Base-by-base conservation (phyloP, 1,139 yeast species). In the Zygoascus meyerae region DNA sequence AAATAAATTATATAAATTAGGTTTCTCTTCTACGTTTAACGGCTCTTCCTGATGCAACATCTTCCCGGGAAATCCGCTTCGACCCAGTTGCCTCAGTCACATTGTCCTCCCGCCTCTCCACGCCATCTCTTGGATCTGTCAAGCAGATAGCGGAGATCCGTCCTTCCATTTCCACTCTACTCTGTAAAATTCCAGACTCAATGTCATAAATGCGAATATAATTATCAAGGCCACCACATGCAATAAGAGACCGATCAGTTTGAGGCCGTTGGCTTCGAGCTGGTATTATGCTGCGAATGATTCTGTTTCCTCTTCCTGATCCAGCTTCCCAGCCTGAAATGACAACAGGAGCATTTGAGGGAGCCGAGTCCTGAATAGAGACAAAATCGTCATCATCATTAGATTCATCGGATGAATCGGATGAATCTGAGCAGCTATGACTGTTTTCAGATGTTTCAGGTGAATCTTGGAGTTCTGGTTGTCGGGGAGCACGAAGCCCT, bases 141-240 rank as follows among this genome's bases (percentile, higher is more conserved):
- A 83, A 62, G 36, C 72, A 56, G 8, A 83, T 72, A 30, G 71
- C 69, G 44, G 78, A 75, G 3, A 83, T 71, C 56, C 83, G 85
- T 4, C 84, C 75, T 1, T 86, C 87, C 38, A 83, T 58, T 55
- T 76, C 83, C 9, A 83, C 81, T 58, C 84, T 84, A 10, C 78
- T 83, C 30, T 80, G 62, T 47, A 79, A 67, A 36, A 75, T 74
- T 48, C 92, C 73, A 0, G 77, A 63, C 5, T 68, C 66, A n/a
- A 79, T 59, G 53, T 84, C 81, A 63, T 78, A 86, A 6, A 83
- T 83, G 49, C 95, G 73, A 42, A 84, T 71, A 59, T 84, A 84
- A 59, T 90, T 74, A 62, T 86, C 95, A 34, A 86, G 69, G 0
- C 95, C 94, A 41, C 94, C 95, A 39, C 84, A 74, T 1, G 71